phyloP scores from a whole-genome alignment of 148 eudicot species.

The Nepenthes mirabilis region DNA sequence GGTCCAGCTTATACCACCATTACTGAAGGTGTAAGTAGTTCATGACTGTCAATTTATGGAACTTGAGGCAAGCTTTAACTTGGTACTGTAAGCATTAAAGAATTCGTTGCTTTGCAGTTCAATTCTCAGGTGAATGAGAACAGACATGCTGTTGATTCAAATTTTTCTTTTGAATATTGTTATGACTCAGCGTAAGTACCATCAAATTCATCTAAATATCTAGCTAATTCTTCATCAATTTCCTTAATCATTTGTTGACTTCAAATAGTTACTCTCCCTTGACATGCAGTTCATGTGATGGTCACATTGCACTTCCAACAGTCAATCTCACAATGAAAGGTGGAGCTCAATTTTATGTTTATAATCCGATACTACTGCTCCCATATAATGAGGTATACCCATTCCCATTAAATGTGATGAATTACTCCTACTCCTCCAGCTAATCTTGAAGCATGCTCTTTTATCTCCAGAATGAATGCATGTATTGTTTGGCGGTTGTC shows the following conservation, averaged over 20 bases:
- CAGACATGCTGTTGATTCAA: constrained; percentile 33
- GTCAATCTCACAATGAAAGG: constrained; percentile 64
- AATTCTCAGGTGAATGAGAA: constrained; percentile 36
- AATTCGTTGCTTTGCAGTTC: constrained; percentile 17
- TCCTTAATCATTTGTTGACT: not conserved
- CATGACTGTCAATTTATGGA: not conserved
- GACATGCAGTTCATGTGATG: constrained; percentile 15
- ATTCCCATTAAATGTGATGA: constrained; percentile 3
- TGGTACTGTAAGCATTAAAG: constrained; percentile 3
- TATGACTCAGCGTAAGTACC: constrained; percentile 51
- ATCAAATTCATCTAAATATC: not conserved
- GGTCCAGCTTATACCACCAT: constrained; percentile 62
- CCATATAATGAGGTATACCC: constrained; percentile 17
- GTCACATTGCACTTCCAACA: constrained; percentile 5
- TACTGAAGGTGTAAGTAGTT: constrained; percentile 40
- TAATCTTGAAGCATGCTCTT: too few relatives aligned
- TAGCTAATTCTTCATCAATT: not conserved
- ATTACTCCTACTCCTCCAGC: not conserved
- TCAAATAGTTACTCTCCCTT: not conserved
- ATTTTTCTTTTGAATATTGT: constrained; percentile 65
- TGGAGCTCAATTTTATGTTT: constrained; percentile 35
- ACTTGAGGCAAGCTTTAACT: not conserved
- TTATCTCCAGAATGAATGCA: constrained; percentile 26
- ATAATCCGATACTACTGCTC: constrained; percentile 26
- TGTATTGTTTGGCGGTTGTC: constrained; percentile 62